Evolutionary conservation across 345 rosid genomes (phyloP).

Genomic region (Rhodamnia rubescens): DNA sequence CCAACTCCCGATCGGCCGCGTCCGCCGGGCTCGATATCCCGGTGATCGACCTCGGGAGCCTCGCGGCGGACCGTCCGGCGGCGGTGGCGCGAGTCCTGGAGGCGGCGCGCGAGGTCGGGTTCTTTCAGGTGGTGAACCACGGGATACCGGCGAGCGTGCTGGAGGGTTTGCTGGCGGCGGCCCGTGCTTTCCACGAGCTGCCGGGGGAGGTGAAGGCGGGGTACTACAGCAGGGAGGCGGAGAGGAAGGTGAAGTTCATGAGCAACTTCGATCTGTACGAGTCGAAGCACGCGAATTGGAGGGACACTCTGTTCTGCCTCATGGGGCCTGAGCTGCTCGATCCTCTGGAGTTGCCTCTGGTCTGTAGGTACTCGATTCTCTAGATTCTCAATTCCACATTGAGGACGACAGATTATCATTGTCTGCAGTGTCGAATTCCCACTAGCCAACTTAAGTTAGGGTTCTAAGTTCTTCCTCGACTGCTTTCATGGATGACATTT

Average conservation of each 20-base stretch:
- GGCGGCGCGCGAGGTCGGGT: conserved; percentile 21
- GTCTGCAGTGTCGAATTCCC: neutral
- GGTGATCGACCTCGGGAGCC: conserved; percentile 3
- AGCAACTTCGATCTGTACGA: conserved; percentile 10
- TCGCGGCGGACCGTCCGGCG: neutral
- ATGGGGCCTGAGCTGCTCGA: conserved; percentile 4
- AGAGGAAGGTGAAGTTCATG: conserved; percentile 21
- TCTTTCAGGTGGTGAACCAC: conserved; percentile 26
- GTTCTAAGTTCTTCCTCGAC: neutral
- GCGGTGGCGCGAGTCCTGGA: conserved; percentile 3
- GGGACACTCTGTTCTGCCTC: conserved; percentile 4
- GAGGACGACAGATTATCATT: neutral
- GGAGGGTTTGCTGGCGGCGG: conserved; percentile 14
- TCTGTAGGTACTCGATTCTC: conserved; percentile 1
- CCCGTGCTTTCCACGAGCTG: conserved; percentile 17
- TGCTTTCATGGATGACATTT: neutral
- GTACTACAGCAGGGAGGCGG: conserved; percentile 12
- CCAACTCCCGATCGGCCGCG: neutral
- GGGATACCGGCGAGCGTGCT: conserved; percentile 3
- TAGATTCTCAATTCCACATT: neutral
- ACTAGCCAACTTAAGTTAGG: neutral
- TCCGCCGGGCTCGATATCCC: neutral
- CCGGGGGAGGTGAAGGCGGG: conserved; percentile 9
- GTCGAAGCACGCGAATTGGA: conserved; percentile 10
- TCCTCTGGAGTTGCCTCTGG: conserved; percentile 7